These are phyloP conservation scores for Primulina tabacum DNA, from an alignment of 257 asterid genomes.

Conservation along the genomic window DNA sequence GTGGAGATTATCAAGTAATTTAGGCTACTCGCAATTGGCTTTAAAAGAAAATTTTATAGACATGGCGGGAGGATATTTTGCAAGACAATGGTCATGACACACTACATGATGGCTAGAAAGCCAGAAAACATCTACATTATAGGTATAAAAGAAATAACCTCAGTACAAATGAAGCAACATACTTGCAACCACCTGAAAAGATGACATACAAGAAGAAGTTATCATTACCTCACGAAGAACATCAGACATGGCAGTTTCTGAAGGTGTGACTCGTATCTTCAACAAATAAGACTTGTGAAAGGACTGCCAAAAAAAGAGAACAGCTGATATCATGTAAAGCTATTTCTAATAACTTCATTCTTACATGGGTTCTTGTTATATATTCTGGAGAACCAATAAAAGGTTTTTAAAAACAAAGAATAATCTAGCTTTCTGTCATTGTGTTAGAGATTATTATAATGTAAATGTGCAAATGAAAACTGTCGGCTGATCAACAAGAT, in stretches of 20 bases:
- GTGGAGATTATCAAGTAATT: neutral
- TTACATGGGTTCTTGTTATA: neutral
- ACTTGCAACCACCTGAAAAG: constrained; percentile 1
- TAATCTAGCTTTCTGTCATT: constrained; percentile 9
- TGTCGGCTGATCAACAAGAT: constrained; percentile 1
- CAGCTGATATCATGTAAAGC: constrained; percentile 22
- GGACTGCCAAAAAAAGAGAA: constrained; percentile 54
- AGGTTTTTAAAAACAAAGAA: neutral
- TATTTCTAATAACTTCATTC: neutral
- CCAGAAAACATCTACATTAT: neutral
- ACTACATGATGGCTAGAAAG: neutral
- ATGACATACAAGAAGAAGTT: constrained; percentile 1
- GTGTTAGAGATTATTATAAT: neutral
- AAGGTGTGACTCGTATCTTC: constrained; percentile 93
- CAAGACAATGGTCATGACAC: neutral
- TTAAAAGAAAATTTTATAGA: neutral
- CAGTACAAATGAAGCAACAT: constrained; percentile 1
- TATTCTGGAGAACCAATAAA: neutral
- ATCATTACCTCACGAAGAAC: constrained; percentile 88
- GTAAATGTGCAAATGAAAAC: neutral
- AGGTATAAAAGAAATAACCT: neutral
- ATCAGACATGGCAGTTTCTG: constrained; percentile 98
- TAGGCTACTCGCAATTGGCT: neutral
- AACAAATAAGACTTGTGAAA: constrained; percentile 93
- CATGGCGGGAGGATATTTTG: neutral